Evolutionary conservation across 129 eudicot species (phyloP), one percentile per base, ranked within the genome.

Genomic region (Tagetes erecta): DNA sequence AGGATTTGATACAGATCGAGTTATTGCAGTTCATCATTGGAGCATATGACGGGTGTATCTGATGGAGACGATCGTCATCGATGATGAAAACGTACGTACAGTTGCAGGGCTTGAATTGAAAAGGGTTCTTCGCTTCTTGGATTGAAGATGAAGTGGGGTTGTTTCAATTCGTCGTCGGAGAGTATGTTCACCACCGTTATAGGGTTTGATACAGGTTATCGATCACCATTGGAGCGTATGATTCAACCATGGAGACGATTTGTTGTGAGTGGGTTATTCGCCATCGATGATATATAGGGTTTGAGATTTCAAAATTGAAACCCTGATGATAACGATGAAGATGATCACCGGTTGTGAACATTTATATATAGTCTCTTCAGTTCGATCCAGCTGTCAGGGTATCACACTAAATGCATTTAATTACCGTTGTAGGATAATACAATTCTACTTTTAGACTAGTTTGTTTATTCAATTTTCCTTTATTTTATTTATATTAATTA

Each of bases 141-240:
- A 72, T 68, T 71, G 59, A 49, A 60, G 8, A 31, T 47, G 63
- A 31, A 76, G 20, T 58, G 88, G 88, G 58, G 81, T 75, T 31
- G 76, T 78, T 52, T 80, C 27, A 20, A 20, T 20, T 20, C 85
- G 64, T 82, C 88, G 84, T 81, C 86, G 79, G 87, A 83, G 73
- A 86, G 78, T 47, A 86, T 84, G 79, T 84, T 78, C 73, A 86
- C 83, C 11, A 86, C 83, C 11, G 81, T 33, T 71, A 68, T 68
- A 35, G 88, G 88, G 58, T 58, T 20, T 20, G 27, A 20, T 20
- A 20, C 27, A 20, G 27, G 27, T 20, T 20, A 20, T 20, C 27
- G 27, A 20, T 20, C 27, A 20, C 27, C 27, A 20, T 20, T 20
- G 27, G 27, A 20, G 27, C 27, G 27, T 20, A 20, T 20, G 27